phyloP scores from a whole-genome alignment of 345 rosid genomes.

The Populus pruinosa region DNA sequence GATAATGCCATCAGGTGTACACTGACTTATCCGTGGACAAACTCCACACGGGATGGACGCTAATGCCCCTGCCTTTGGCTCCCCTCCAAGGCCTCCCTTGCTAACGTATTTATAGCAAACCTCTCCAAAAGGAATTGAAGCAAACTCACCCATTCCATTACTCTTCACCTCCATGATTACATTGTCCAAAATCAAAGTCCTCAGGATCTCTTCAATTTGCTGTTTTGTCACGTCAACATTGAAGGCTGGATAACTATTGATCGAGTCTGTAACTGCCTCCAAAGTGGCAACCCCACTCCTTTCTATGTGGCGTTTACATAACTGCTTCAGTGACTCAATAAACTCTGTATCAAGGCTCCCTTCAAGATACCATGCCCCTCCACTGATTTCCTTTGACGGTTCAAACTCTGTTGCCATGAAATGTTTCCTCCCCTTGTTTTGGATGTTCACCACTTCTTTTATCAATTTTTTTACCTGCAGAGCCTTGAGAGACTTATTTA shows the following conservation, averaged over 20 bases:
- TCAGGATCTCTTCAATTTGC: conserved; percentile 57
- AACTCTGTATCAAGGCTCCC: conserved; percentile 52
- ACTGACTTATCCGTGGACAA: conserved; percentile 58
- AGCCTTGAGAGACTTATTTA: conserved; percentile 43
- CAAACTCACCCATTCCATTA: conserved; percentile 55
- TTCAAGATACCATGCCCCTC: conserved; percentile 75
- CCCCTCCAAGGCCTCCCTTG: conserved; percentile 32
- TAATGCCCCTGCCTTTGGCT: conserved; percentile 46
- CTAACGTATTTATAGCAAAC: conserved; percentile 46
- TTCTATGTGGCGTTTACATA: conserved; percentile 37
- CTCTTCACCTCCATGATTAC: conserved; percentile 59
- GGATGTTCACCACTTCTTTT: background rate
- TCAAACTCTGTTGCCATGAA: conserved; percentile 27
- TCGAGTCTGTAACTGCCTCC: conserved; percentile 37
- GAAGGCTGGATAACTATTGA: conserved; percentile 35
- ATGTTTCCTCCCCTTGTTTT: background rate
- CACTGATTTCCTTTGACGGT: conserved; percentile 64
- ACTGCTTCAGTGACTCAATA: conserved; percentile 39
- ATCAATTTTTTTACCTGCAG: conserved; percentile 23
- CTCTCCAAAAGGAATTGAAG: conserved; percentile 41
- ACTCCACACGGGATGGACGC: conserved; percentile 80
- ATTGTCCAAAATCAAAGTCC: conserved; percentile 66
- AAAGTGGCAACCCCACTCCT: conserved; percentile 43
- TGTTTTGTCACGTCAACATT: conserved; percentile 32
- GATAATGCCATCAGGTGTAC: conserved; percentile 66